Percentiles rank a stretch among this genome's conserved stretches.
phyloP scores from a whole-genome alignment of 768 basidiomycete species.

The Naganishia randhawae region DNA sequence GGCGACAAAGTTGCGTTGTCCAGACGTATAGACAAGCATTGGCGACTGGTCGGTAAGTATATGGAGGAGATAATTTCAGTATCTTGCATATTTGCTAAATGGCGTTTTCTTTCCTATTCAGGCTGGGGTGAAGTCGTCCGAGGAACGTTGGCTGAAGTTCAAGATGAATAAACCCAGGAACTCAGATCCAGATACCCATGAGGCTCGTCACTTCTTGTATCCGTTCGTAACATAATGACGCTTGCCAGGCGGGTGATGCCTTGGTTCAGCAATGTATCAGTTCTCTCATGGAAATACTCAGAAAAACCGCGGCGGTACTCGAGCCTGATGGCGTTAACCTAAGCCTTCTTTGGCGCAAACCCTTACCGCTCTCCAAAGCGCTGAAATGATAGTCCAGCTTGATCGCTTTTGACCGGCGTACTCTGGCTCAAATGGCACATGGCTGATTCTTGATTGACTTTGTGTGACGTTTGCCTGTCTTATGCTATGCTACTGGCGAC shows the following conservation, averaged over 20 bases:
- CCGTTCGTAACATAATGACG: conserved; percentile 5
- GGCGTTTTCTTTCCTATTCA: not conserved
- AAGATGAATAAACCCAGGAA: conserved; percentile 34
- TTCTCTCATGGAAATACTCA: not conserved
- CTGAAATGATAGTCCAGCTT: no score
- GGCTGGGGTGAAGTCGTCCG: conserved; percentile 40
- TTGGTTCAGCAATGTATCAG: conserved; percentile 16
- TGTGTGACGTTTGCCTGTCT: not conserved
- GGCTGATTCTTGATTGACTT: not conserved
- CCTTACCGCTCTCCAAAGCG: not conserved
- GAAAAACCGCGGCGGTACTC: not conserved
- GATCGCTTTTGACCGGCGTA: no score
- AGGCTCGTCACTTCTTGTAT: conserved; percentile 12
- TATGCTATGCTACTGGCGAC: not conserved
- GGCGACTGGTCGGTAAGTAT: conserved; percentile 88
- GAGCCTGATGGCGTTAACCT: no score
- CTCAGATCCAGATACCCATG: not conserved
- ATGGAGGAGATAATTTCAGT: conserved; percentile 25
- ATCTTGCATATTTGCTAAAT: conserved; percentile 19
- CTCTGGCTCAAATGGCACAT: not conserved
- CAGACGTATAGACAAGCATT: conserved; percentile 94
- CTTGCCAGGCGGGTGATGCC: conserved; percentile 4
- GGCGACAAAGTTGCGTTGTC: conserved; percentile 97
- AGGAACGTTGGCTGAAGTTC: conserved; percentile 47
- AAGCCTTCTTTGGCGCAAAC: no score